phyloP scores from a whole-genome alignment of 179 eudicot species.

The Amaranthus tricolor region DNA sequence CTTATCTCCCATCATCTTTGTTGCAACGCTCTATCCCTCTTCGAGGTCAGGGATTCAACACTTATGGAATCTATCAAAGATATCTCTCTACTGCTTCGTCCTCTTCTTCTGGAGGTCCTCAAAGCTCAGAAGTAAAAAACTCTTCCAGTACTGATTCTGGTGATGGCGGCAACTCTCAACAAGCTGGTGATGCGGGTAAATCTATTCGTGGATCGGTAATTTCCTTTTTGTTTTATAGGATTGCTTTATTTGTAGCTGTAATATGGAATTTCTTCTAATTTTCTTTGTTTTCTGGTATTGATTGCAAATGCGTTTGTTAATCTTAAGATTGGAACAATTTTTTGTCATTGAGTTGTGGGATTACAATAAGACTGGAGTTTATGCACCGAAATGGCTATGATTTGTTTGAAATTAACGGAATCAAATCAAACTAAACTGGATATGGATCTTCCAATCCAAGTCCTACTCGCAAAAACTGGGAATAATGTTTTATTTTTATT shows the following conservation, averaged over 20 bases:
- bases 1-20: constrained; percentile 14
- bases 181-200: constrained; percentile 47
- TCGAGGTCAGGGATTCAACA: constrained; percentile 24
- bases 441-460: no score
- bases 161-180: constrained; percentile 33
- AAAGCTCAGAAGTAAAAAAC: constrained; percentile 13
- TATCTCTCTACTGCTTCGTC: constrained; percentile 29
- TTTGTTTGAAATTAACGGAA: no score
- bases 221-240: not conserved
- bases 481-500: no score
- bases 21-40: constrained; percentile 8
- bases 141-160: constrained; percentile 22
- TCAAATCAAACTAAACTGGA: no score
- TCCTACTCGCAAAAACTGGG: no score
- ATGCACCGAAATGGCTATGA: no score
- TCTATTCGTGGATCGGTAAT: constrained; percentile 72
- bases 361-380: no score
- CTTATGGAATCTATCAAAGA: constrained; percentile 24
- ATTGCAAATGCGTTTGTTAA: not conserved
- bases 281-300: not conserved
- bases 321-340: no score
- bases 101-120: constrained; percentile 4
- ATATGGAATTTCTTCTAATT: constrained; percentile 3
- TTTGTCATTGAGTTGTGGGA: no score
- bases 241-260: not conserved